Conservation (phyloP, 805 yeast genomes). For the Metschnikowia peoriensis region DNA sequence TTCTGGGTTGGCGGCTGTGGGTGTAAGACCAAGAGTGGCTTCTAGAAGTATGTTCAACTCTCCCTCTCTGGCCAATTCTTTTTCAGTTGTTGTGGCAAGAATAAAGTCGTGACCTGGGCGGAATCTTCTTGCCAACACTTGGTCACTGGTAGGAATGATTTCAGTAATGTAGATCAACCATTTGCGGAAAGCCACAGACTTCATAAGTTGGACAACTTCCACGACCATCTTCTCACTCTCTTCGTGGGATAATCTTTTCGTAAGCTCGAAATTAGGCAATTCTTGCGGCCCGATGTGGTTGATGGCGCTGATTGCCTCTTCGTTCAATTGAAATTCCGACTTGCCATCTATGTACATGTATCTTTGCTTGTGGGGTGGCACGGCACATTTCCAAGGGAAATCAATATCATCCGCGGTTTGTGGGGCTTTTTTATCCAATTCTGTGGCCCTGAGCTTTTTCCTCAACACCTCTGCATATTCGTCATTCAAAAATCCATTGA, state of each 20-base stretch:
- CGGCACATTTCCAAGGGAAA: constrained; percentile 85
- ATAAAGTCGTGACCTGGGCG: constrained; percentile 95
- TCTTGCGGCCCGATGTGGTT: constrained; percentile 48
- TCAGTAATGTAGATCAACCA: constrained; percentile 68
- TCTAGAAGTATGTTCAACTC: constrained; percentile 56
- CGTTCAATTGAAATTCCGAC: constrained; percentile 32
- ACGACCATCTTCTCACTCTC: constrained; percentile 43
- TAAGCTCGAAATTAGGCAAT: constrained; percentile 52
- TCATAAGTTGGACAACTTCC: constrained; percentile 56
- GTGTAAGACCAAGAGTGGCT: constrained; percentile 80
- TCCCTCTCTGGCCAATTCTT: constrained; percentile 32
- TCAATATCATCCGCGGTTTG: constrained; percentile 49
- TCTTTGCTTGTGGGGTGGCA: constrained; percentile 92
- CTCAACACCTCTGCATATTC: constrained; percentile 50
- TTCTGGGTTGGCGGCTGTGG: constrained; percentile 48
- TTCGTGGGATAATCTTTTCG: constrained; percentile 15
- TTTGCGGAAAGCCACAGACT: constrained; percentile 60
- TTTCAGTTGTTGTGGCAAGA: constrained; percentile 69
- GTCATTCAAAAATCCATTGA: constrained; percentile 59
- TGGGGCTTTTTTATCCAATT: constrained; percentile 64
- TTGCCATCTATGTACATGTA: constrained; percentile 78
- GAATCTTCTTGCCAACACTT: constrained; percentile 75
- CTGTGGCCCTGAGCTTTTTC: constrained; percentile 50
- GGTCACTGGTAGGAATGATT: constrained; percentile 60
- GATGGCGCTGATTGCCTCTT: constrained; percentile 27